Conservation (phyloP, 164 flowering plant genomes). For the Tetracentron sinense region DNA sequence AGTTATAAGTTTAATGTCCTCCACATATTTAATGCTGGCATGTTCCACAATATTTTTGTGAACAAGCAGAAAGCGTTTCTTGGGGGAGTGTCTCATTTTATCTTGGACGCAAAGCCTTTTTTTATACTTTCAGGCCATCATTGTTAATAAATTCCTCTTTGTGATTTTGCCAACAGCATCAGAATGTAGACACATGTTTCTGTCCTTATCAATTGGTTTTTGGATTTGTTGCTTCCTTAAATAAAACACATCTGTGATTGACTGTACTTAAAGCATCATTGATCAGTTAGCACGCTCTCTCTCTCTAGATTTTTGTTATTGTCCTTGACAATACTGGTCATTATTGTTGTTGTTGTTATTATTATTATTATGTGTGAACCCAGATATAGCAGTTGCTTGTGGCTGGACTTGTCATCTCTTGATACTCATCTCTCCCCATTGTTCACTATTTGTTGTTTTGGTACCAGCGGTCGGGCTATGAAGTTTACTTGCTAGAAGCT, state of each 20-base stretch:
- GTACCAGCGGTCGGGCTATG: slow-evolving; percentile 85
- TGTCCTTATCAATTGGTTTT: background rate
- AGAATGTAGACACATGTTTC: background rate
- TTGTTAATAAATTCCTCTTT: too few species aligned
- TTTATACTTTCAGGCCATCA: too few species aligned
- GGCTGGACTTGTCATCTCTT: background rate
- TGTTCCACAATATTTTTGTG: too few species aligned
- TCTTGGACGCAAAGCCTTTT: too few species aligned
- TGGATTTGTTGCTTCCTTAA: background rate
- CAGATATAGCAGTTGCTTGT: slow-evolving; percentile 2
- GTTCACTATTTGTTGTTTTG: slow-evolving; percentile 21
- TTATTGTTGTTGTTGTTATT: background rate
- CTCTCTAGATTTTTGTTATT: too few species aligned
- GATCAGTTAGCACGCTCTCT: too few species aligned
- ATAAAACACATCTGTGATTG: background rate
- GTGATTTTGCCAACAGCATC: too few species aligned
- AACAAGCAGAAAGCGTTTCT: too few species aligned
- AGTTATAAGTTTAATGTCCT: too few species aligned
- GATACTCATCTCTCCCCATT: background rate
- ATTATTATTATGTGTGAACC: background rate
- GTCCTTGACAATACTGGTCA: background rate
- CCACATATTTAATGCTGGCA: too few species aligned
- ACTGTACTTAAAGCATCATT: background rate
- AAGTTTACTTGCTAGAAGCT: slow-evolving; percentile 89
- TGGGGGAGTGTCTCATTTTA: too few species aligned